Base-by-base conservation (phyloP, 345 rosid species). In the Linum lewisii region DNA sequence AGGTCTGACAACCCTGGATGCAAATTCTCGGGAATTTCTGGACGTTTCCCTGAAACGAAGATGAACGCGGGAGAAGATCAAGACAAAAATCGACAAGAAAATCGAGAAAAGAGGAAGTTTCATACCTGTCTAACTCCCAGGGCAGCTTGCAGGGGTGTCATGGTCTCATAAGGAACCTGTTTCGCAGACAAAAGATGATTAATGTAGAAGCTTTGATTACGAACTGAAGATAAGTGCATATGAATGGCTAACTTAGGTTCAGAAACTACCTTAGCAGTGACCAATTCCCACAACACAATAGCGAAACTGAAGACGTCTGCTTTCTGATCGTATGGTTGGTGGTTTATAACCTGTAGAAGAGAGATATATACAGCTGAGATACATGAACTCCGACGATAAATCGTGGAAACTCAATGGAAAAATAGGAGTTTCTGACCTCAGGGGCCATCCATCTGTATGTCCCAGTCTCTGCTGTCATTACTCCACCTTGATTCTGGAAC, bases 371-470 rank as follows among this genome's bases (percentile, higher is more conserved):
- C 8, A 52, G 56, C 56, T 36, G 22, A 50, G 15, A 66, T 8
- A 42, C 29, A 21, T n/a, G n/a, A n/a, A n/a, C n/a, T n/a, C n/a
- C n/a, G n/a, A n/a, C n/a, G n/a, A n/a, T n/a, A n/a, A n/a, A n/a
- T n/a, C n/a, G n/a, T n/a, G n/a, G n/a, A n/a, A n/a, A n/a, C n/a
- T n/a, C n/a, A n/a, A n/a, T n/a, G n/a, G n/a, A n/a, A n/a, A n/a
- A n/a, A 42, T 26, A 36, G 50, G n/a, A 60, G 23, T 66, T 76
- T 42, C 78, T 63, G 37, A 86, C 88, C 87, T 86, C 95, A 36
- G 95, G 90, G 45, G 95, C 95, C 95, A 86, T 84, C 95, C 90
- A 86, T 75, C 90, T 80, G 68, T 86, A 86, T 9, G 95, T 86
- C 54, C 87, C 95, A 36, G 90, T 84, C 73, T 86, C 90, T 14